phyloP scores from a whole-genome alignment of 2,329 filamentous ascomycete species.

The Chalaropsis ovoidea region DNA sequence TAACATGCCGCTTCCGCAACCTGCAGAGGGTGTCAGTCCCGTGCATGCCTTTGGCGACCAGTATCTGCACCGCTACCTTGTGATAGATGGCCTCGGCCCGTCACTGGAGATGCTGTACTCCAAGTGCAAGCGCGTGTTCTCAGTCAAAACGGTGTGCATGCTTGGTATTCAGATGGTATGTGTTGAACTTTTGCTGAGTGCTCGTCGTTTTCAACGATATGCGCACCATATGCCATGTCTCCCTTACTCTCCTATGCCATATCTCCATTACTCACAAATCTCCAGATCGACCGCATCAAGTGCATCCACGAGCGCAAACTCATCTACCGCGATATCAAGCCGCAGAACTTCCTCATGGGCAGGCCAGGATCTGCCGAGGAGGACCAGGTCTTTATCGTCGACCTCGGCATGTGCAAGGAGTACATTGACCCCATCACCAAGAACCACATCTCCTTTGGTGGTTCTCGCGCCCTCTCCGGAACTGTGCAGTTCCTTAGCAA shows the following conservation, averaged over 20 bases:
- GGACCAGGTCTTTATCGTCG: constrained; percentile 20
- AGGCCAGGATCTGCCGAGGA: constrained; percentile 12
- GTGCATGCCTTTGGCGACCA: constrained; percentile 20
- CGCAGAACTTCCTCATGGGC: constrained; percentile 68
- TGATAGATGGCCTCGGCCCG: constrained; percentile 22
- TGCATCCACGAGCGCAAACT: constrained; percentile 45
- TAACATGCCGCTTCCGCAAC: neutral
- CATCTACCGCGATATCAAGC: constrained; percentile 83
- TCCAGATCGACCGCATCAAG: constrained; percentile 21
- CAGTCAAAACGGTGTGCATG: constrained; percentile 21
- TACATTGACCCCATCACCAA: constrained; percentile 22
- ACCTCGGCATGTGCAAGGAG: constrained; percentile 23
- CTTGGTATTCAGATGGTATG: constrained; percentile 24
- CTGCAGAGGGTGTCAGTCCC: constrained; percentile 19
- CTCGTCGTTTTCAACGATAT: neutral
- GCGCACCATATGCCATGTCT: neutral
- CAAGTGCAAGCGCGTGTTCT: constrained; percentile 21
- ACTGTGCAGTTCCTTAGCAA: constrained; percentile 24
- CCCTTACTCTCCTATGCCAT: too few species aligned
- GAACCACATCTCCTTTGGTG: constrained; percentile 17
- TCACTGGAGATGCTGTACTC: constrained; percentile 23
- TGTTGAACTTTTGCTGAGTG: neutral
- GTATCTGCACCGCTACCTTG: constrained; percentile 22
- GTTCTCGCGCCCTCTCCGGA: constrained; percentile 19
- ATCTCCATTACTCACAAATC: neutral